phyloP scores from a whole-genome alignment of 148 eudicot species.

The Cornus controversa region DNA sequence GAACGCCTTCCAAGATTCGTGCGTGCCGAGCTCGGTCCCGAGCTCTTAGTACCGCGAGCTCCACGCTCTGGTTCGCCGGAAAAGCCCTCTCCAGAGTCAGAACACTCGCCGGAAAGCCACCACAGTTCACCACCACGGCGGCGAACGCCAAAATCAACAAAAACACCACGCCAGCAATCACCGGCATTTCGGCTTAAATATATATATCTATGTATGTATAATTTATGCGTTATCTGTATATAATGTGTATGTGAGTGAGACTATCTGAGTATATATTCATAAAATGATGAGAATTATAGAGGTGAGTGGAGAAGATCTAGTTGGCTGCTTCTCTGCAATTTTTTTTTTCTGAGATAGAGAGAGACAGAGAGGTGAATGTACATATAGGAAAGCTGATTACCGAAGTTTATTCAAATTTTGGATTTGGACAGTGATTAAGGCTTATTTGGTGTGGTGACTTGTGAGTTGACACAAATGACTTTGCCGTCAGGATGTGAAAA shows the following conservation, averaged over 20 bases:
- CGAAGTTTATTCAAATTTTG: background rate
- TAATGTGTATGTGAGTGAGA: background rate
- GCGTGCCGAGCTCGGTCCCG: conserved; percentile 68
- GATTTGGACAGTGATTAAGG: background rate
- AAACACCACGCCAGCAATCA: conserved; percentile 10
- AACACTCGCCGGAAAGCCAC: conserved; percentile 37
- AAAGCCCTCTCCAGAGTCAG: conserved; percentile 62
- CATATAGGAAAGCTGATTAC: background rate
- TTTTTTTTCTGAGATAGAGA: background rate
- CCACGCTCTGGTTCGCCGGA: conserved; percentile 57
- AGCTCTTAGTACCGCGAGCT: conserved; percentile 47
- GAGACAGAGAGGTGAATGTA: background rate
- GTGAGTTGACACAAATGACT: no score
- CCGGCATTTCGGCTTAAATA: conserved; percentile 10
- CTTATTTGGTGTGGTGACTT: background rate
- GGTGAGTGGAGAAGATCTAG: background rate
- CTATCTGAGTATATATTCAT: background rate
- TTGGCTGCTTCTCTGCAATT: background rate
- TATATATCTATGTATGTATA: background rate
- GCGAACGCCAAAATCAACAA: conserved; percentile 25
- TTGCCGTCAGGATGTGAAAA: background rate
- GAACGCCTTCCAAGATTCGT: conserved; percentile 52
- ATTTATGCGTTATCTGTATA: background rate
- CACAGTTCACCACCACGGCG: conserved; percentile 15
- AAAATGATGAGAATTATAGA: background rate